Base-by-base conservation (phyloP, 306 rosid genomes). In the Cyamopsis tetragonoloba region DNA sequence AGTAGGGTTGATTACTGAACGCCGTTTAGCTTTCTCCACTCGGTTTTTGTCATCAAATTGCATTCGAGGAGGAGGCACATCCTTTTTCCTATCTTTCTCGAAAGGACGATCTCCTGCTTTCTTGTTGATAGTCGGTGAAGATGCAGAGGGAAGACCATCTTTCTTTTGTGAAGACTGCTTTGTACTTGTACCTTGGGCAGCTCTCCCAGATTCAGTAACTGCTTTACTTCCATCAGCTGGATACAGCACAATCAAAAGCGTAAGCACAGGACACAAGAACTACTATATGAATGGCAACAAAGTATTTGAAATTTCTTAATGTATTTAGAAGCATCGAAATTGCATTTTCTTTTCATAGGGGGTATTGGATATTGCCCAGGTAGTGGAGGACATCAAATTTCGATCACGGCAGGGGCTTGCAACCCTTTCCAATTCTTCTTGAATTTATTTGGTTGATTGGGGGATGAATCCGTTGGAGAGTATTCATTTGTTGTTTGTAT, bases 51-150 rank as follows among this genome's bases (percentile, higher is more conserved):
- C 95, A 68, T 89, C 98, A 82, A 76, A 89, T 79, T 92, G 98
- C 96, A 85, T 75, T 20, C 85, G 89, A 0, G 91, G 96, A 80
- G 83, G 77, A 80, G 88, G 96, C 26, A 53, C 85, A 64, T 92
- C 98, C 77, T 87, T 91, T 83, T 84, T 91, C 79, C 95, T 89
- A 12, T 88, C 98, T 70, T 88, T 91, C 46, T 89, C 98, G 7
- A 66, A 63, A 13, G 75, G 56, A 48, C 82, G 87, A 74, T 85
- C 87, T 15, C 81, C 80, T 14, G 88, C 79, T 51, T 82, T 91
- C 83, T 80, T 91, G 14, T 87, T 88, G 49, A 72, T 51, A 65
- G 83, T 71, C 48, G 65, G 81, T 11, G 89, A 68, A 59, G 83
- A 39, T 5, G 59, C 58, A 73, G 73, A 65, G 2, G 62, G 55